Percentiles rank a stretch among this genome's conserved stretches.
phyloP scores from a whole-genome alignment of 2,329 filamentous ascomycete genomes.

The Claviceps monticola region DNA sequence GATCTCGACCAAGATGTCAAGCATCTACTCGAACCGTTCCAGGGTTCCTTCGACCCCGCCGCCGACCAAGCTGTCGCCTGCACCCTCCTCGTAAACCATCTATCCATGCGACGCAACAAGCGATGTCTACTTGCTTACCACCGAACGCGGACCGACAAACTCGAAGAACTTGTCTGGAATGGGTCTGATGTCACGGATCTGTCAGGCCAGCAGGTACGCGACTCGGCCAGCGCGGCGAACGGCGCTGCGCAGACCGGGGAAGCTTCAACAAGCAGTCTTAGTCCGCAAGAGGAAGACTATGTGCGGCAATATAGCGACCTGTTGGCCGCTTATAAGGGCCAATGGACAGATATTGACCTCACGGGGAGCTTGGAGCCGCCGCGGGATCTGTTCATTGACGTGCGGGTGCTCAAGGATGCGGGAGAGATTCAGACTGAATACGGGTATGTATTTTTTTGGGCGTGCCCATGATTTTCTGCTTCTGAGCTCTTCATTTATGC shows the following conservation, averaged over 20 bases:
- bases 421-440: slow-evolving; percentile 99
- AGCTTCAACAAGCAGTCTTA: slow-evolving; percentile 58
- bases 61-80: slow-evolving; percentile 75
- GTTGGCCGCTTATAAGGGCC: slow-evolving; percentile 89
- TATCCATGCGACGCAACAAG: slow-evolving; percentile 93
- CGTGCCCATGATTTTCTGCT: background rate
- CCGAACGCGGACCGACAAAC: slow-evolving; percentile 73
- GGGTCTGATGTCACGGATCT: slow-evolving; percentile 72
- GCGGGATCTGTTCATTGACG: slow-evolving; percentile 92
- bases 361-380: slow-evolving; percentile 89
- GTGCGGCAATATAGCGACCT: slow-evolving; percentile 84
- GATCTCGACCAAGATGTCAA: slow-evolving; percentile 81
- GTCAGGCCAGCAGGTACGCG: slow-evolving; percentile 39
- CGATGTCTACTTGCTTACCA: slow-evolving; percentile 92
- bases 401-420: slow-evolving; percentile 87
- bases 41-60: slow-evolving; percentile 72
- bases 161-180: slow-evolving; percentile 89
- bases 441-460: slow-evolving; percentile 39
- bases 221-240: slow-evolving; percentile 19
- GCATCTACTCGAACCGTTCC: slow-evolving; percentile 66
- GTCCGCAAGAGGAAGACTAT: slow-evolving; percentile 94
- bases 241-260: slow-evolving; percentile 26
- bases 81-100: slow-evolving; percentile 79
- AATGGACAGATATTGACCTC: slow-evolving; percentile 95
- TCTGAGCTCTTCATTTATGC: too few species aligned